A percentile compares a stretch with the other conserved stretches of the same genome.
These are phyloP conservation scores for Fraxinus dipetala DNA, from an alignment of 305 asterid genomes.

Conservation along the genomic window DNA sequence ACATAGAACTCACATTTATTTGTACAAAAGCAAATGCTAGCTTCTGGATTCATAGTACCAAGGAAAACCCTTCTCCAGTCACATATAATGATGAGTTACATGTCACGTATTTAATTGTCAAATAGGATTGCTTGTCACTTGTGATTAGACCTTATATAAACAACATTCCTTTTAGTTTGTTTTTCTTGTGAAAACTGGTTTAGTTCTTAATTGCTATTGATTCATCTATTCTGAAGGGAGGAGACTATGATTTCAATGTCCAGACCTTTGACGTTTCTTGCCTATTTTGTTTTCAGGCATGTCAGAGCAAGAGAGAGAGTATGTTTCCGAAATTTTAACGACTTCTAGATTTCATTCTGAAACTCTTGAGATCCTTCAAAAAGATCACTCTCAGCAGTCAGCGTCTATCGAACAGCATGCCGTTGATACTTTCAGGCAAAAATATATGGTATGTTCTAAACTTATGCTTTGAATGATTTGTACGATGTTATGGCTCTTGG, in stretches of 20 bases:
- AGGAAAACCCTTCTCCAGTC: neutral
- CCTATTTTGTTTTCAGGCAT: slow-evolving; percentile 37
- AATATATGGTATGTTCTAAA: slow-evolving; percentile 21
- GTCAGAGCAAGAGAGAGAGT: slow-evolving; percentile 57
- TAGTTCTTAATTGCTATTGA: neutral
- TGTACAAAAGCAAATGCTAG: neutral
- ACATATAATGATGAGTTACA: neutral
- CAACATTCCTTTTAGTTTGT: neutral
- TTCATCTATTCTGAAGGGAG: neutral
- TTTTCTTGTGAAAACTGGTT: neutral
- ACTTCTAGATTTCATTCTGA: slow-evolving; percentile 52
- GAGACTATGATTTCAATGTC: neutral
- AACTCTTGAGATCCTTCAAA: slow-evolving; percentile 47
- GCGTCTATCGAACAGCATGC: slow-evolving; percentile 41
- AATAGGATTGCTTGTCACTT: neutral
- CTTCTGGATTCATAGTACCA: neutral
- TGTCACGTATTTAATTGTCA: neutral
- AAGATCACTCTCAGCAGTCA: slow-evolving; percentile 57
- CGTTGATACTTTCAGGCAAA: slow-evolving; percentile 37
- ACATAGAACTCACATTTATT: neutral
- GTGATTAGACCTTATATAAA: neutral
- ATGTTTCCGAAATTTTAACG: slow-evolving; percentile 46
- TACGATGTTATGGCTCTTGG: neutral
- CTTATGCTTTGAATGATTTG: neutral
- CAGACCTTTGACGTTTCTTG: neutral